phyloP scores from a whole-genome alignment of 208 protist genomes.

The Novymonas esmeraldas region DNA sequence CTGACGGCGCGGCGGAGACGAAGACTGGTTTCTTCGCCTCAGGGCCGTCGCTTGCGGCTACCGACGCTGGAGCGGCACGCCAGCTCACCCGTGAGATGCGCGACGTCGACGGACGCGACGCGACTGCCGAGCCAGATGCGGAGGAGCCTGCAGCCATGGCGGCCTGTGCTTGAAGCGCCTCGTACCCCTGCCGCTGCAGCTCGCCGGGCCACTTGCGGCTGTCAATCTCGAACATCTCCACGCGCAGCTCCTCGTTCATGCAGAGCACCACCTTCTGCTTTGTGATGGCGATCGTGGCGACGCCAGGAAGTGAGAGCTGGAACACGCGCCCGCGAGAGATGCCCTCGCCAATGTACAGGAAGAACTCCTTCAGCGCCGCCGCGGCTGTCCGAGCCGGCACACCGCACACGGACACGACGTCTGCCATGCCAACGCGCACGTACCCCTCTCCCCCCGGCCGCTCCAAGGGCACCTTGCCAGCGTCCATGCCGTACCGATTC shows the following conservation, averaged over 20 bases:
- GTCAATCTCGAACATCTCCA: slow-evolving; percentile 77
- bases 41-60: not conserved
- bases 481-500: slow-evolving; percentile 53
- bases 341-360: slow-evolving; percentile 83
- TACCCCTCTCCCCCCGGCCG: slow-evolving; percentile 23
- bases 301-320: slow-evolving; percentile 62
- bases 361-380: slow-evolving; percentile 78
- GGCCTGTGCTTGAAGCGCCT: slow-evolving; percentile 28
- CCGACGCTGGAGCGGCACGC: slow-evolving; percentile 7
- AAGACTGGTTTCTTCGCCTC: slow-evolving; percentile 51
- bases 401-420: slow-evolving; percentile 63
- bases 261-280: slow-evolving; percentile 57
- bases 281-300: slow-evolving; percentile 69
- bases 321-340: slow-evolving; percentile 72
- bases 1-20: slow-evolving; percentile 55
- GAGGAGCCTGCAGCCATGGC: slow-evolving; percentile 7
- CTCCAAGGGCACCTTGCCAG: slow-evolving; percentile 39
- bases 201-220: slow-evolving; percentile 67
- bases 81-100: slow-evolving; percentile 28
- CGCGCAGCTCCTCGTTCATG: slow-evolving; percentile 51
- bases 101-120: slow-evolving; percentile 44
- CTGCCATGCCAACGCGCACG: slow-evolving; percentile 47
- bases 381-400: slow-evolving; percentile 70
- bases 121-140: slow-evolving; percentile 14
- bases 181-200: slow-evolving; percentile 38